A percentile compares a stretch with the other conserved stretches of the same genome.
Evolutionary conservation across 2,329 filamentous ascomycete genomes (phyloP).

Genomic region (Eutypa lata): DNA sequence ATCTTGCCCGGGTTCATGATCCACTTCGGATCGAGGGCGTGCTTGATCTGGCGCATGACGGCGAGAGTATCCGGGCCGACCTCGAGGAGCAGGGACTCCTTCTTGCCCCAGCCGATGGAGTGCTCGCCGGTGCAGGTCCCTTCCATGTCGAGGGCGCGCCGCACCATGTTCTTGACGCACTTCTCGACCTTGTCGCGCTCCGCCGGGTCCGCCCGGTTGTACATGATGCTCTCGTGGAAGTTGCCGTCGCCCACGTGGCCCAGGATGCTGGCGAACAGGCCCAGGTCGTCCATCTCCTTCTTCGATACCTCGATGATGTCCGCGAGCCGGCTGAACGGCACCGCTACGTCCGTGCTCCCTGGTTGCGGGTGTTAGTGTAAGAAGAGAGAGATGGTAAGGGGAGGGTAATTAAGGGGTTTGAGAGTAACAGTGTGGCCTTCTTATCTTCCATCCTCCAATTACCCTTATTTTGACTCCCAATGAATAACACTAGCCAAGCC

Average conservation of each 20-base stretch:
- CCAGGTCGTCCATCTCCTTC: constrained; percentile 81
- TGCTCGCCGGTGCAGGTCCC: constrained; percentile 90
- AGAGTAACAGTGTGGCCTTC: too few species aligned
- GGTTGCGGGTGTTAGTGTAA: background rate
- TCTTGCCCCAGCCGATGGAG: constrained; percentile 82
- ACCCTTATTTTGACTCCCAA: too few species aligned
- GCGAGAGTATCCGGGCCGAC: constrained; percentile 76
- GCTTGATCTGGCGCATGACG: constrained; percentile 82
- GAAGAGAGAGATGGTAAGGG: background rate
- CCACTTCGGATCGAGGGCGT: constrained; percentile 80
- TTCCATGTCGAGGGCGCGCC: constrained; percentile 89
- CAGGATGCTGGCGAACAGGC: constrained; percentile 81
- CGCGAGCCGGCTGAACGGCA: constrained; percentile 71
- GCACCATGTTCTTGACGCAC: constrained; percentile 86
- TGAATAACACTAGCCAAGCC: too few species aligned
- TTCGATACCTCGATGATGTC: constrained; percentile 81
- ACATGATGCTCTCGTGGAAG: constrained; percentile 92
- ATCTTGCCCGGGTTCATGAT: constrained; percentile 93
- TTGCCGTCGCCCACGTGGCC: constrained; percentile 93
- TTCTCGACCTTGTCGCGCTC: constrained; percentile 74
- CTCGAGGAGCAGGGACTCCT: constrained; percentile 73
- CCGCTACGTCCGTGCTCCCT: constrained; percentile 81
- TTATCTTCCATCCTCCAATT: too few species aligned
- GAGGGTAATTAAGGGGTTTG: too few species aligned
- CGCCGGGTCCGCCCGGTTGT: constrained; percentile 65